phyloP scores from a whole-genome alignment of 2,329 filamentous ascomycete genomes.

The Xylariomycetidae sp. region DNA sequence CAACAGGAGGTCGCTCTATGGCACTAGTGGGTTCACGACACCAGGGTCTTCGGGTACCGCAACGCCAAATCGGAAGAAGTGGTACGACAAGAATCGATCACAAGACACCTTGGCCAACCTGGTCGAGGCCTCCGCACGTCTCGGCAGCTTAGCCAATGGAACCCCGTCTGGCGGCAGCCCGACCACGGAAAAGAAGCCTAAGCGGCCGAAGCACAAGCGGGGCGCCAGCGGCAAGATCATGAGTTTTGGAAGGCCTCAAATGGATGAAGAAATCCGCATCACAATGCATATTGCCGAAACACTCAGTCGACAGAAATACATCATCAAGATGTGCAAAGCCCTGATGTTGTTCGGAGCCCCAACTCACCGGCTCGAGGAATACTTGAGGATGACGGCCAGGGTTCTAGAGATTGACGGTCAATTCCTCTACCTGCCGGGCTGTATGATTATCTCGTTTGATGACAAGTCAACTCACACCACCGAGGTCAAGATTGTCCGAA shows the following conservation, averaged over 20 bases:
- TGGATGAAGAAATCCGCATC: conserved; percentile 41
- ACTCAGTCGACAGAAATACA: conserved; percentile 74
- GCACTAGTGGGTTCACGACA: conserved; percentile 23
- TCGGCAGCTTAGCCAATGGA: conserved; percentile 30
- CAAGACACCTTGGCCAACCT: conserved; percentile 43
- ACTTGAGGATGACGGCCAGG: conserved; percentile 85
- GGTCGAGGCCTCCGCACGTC: conserved; percentile 39
- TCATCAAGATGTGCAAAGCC: conserved; percentile 78
- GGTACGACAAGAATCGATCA: conserved; percentile 45
- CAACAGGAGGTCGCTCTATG: conserved; percentile 21
- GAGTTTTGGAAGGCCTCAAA: conserved; percentile 33
- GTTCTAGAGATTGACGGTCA: conserved; percentile 85
- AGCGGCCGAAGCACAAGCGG: conserved; percentile 33
- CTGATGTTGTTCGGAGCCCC: conserved; percentile 89
- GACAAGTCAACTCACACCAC: conserved; percentile 62
- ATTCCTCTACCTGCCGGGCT: conserved; percentile 84
- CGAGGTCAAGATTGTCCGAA: conserved; percentile 61
- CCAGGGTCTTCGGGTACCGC: conserved; percentile 34
- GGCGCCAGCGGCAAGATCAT: conserved; percentile 30
- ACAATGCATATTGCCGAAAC: conserved; percentile 58
- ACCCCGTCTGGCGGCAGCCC: neutral
- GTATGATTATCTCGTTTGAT: conserved; percentile 92
- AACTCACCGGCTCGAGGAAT: conserved; percentile 86
- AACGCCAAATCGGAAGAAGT: conserved; percentile 40
- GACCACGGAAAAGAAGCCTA: conserved; percentile 20